Evolutionary conservation across 768 basidiomycete species (phyloP), one percentile per base, ranked within the genome.

Genomic region (Lactarius indigo): DNA sequence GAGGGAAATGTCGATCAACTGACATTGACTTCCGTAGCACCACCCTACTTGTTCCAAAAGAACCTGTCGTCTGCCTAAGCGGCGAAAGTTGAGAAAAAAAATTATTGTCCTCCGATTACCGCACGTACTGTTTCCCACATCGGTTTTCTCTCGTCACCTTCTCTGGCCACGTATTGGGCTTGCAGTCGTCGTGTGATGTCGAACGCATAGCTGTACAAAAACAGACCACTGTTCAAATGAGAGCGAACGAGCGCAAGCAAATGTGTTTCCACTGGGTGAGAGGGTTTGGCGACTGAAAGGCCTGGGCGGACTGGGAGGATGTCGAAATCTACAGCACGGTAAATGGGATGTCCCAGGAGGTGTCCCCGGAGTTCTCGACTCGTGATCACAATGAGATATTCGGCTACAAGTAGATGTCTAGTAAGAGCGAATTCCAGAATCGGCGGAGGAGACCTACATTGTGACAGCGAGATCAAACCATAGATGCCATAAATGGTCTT

Each of bases 51-150:
- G 77, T 99, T 99, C 96, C 96, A 99, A 78, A 98, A 98, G 79
- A 99, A 99, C 69, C 96, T 84, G 73, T 97, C 94, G 70, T 99
- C 97, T 44, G 89, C 90, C 89, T 96, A 72, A 28, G 17, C n/a
- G 23, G 28, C 39, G 7, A 15, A 59, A 23, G 41, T 13, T 68
- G 18, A 67, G 65, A 31, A 57, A 39, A 30, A 31, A 35, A n/a
- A 33, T 47, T 41, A 9, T 23, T 41, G 50, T 63, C 42, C 17
- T 57, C 59, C 59, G 28, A 41, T 47, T 55, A 37, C n/a, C 54
- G 17, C 18, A 81, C 85, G 63, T 74, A 92, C 94, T 76, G 85
- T 82, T 79, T 93, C 86, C 91, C 90, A 96, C 57, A 91, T 79
- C 12, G 88, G 80, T 74, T 79, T 88, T 28, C 78, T 80, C 30